These are phyloP conservation scores for Pleurotus salmoneostramineus DNA, from an alignment of 768 basidiomycete genomes.

Conservation along the genomic window DNA sequence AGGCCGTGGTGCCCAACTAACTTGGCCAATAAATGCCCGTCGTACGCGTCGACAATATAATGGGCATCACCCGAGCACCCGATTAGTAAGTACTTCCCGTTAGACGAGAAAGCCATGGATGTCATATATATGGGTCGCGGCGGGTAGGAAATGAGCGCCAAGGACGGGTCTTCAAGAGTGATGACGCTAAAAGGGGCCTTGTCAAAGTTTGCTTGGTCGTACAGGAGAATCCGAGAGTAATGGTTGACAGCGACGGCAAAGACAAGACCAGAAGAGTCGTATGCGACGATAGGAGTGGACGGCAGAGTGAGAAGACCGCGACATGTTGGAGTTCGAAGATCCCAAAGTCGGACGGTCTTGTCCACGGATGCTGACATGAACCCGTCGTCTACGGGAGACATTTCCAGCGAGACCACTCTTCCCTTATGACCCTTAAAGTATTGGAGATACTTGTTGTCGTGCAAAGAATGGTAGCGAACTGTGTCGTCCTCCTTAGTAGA, in stretches of 20 bases:
- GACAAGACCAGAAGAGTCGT: constrained; percentile 77
- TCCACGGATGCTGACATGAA: constrained; percentile 96
- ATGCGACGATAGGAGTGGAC: constrained; percentile 74
- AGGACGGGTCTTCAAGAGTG: constrained; percentile 76
- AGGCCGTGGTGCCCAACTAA: constrained; percentile 83
- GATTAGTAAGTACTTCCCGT: constrained; percentile 86
- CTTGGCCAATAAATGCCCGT: constrained; percentile 78
- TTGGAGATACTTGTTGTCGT: constrained; percentile 93
- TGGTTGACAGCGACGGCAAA: constrained; percentile 86
- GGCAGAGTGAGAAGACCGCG: constrained; percentile 77
- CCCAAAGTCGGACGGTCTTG: constrained; percentile 95
- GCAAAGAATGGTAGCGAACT: constrained; percentile 89
- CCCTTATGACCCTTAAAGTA: constrained; percentile 96
- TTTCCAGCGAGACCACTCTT: constrained; percentile 84
- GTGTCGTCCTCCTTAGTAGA: constrained; percentile 96
- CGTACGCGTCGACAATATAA: constrained; percentile 90
- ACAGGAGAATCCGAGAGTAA: constrained; percentile 78
- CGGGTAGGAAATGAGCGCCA: constrained; percentile 74
- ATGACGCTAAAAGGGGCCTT: constrained; percentile 89
- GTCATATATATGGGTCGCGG: constrained; percentile 90
- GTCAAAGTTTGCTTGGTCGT: constrained; percentile 84
- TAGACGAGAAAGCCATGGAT: constrained; percentile 83
- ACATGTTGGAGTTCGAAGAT: constrained; percentile 76
- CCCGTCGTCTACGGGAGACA: constrained; percentile 90
- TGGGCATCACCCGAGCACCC: constrained; percentile 93